Evolutionary conservation across 1,284 basidiomycete species (phyloP), one percentile per base, ranked within the genome.

Genomic region (Vanrija sp.): DNA sequence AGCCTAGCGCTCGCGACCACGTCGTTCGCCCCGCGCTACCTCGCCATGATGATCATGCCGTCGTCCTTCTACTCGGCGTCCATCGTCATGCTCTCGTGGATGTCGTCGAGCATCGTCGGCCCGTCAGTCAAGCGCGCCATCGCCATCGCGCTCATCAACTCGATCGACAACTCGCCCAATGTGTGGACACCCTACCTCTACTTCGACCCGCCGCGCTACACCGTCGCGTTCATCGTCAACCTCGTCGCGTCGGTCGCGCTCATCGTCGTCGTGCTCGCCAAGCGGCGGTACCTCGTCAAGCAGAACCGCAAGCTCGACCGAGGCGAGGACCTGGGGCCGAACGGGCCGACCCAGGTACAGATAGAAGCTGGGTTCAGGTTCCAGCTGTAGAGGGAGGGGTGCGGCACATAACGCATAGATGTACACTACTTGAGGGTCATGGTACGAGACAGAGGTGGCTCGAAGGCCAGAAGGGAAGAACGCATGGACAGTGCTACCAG

Each of bases 361-460:
- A 55, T 70, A 44, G 64, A 61, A 41, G 61, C 56, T 37, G 73
- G 71, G 2, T 73, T 73, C 61, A 64, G 65, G 54, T 77, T 73
- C 59, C 72, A 72, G 60, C 66, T 78, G 46, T 78, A 75, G 52
- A 23, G 24, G 24, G n/a, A n/a, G n/a, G n/a, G n/a, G n/a, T n/a
- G n/a, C n/a, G n/a, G n/a, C n/a, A n/a, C n/a, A n/a, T n/a, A n/a
- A n/a, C n/a, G n/a, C n/a, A n/a, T n/a, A n/a, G n/a, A n/a, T n/a
- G 60, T n/a, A n/a, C n/a, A n/a, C n/a, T n/a, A n/a, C 3, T 27
- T 27, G 25, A 27, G 25, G 25, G 12, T n/a, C n/a, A n/a, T n/a
- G n/a, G n/a, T n/a, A n/a, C n/a, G n/a, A n/a, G n/a, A n/a, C n/a
- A n/a, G n/a, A n/a, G n/a, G n/a, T n/a, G n/a, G n/a, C n/a, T n/a